Evolutionary conservation across 2,329 filamentous ascomycete genomes (phyloP).

Genomic region (Penicillium polonicum): DNA sequence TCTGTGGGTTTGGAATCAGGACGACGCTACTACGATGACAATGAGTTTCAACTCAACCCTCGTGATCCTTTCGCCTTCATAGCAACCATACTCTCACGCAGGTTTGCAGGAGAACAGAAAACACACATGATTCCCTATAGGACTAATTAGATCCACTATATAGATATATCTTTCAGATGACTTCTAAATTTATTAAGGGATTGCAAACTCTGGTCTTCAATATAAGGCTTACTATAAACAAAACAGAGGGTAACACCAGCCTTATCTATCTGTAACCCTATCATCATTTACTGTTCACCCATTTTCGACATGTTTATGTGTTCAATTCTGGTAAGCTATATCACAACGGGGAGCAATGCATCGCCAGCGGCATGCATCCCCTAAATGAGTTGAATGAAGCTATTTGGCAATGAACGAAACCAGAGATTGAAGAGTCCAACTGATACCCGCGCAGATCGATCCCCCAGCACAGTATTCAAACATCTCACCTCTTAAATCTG

Average conservation of each 20-base stretch:
- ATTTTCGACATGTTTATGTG: neutral
- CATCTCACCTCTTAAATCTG: neutral
- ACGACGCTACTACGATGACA: too few relatives aligned
- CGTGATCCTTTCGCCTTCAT: too few relatives aligned
- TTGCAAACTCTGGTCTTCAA: neutral
- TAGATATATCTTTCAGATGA: too few relatives aligned
- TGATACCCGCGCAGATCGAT: neutral
- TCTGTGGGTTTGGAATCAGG: too few relatives aligned
- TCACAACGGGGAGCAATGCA: neutral
- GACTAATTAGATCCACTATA: too few relatives aligned
- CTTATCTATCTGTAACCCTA: neutral
- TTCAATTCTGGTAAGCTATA: neutral
- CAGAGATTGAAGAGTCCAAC: neutral
- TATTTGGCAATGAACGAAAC: neutral
- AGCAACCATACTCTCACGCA: too few relatives aligned
- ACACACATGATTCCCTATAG: too few relatives aligned
- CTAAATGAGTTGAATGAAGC: too few relatives aligned
- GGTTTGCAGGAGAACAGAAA: too few relatives aligned
- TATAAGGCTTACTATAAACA: neutral
- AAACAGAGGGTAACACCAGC: neutral
- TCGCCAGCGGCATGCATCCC: neutral
- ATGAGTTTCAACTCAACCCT: too few relatives aligned
- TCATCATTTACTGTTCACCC: neutral
- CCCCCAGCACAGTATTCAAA: neutral
- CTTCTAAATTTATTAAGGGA: too few relatives aligned